phyloP scores from a whole-genome alignment of 345 rosid species.

The Murraya koenigii region DNA sequence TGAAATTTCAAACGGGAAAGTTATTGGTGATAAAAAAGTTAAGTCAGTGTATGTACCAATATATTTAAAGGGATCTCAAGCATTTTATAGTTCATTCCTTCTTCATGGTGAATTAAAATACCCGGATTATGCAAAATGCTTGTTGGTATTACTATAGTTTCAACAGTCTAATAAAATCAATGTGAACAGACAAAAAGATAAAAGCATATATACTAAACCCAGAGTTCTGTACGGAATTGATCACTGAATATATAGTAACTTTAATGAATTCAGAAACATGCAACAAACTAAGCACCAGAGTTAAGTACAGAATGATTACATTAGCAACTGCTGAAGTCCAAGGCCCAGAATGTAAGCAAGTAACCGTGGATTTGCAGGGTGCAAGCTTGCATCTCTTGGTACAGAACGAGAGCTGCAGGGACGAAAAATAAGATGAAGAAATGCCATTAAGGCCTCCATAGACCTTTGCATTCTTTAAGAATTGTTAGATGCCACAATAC shows the following conservation, averaged over 20 bases:
- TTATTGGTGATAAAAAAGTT: neutral
- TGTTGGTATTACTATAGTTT: neutral
- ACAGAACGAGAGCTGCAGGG: neutral
- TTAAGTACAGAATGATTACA: neutral
- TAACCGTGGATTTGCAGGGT: neutral
- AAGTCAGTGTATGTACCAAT: neutral
- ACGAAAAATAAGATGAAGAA: no score
- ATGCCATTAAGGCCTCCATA: no score
- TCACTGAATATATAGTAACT: neutral
- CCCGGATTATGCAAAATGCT: neutral
- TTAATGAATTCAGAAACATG: neutral
- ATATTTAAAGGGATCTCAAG: neutral
- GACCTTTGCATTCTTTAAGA: no score
- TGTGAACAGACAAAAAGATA: no score
- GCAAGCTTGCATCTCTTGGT: neutral
- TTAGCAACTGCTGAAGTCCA: neutral
- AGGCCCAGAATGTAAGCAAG: neutral
- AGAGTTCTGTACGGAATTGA: no score
- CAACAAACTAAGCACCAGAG: neutral
- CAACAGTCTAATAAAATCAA: neutral
- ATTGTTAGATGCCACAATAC: no score
- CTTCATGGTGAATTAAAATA: neutral
- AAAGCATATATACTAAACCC: no score
- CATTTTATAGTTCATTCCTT: neutral
- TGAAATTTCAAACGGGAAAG: neutral